A percentile compares a stretch with the other conserved stretches of the same genome.
These are phyloP conservation scores for Didymella pomorum DNA, from an alignment of 2,329 filamentous ascomycete genomes.

Conservation along the genomic window DNA sequence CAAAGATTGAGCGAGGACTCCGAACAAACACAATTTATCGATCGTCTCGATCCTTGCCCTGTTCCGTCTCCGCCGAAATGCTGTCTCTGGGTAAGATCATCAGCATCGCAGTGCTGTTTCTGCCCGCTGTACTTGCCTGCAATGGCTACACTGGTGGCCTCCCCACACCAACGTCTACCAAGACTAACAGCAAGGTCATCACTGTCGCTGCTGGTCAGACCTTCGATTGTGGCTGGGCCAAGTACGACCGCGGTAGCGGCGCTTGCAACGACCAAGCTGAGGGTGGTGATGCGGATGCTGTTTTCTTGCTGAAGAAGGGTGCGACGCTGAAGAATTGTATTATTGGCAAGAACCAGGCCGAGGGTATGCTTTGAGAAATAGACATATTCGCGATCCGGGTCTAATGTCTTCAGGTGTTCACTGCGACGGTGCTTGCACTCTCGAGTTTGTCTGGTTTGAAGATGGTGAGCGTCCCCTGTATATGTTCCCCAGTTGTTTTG, in stretches of 20 bases:
- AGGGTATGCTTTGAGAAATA: slow-evolving; percentile 43
- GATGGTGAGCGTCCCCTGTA: slow-evolving; percentile 18
- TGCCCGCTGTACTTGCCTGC: slow-evolving; percentile 27
- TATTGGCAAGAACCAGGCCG: slow-evolving; percentile 59
- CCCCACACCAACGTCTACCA: slow-evolving; percentile 24
- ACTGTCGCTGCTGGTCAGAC: slow-evolving; percentile 24
- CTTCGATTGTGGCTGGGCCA: slow-evolving; percentile 29
- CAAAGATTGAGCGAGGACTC: background rate
- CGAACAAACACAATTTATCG: no score
- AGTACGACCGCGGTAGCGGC: slow-evolving; percentile 28
- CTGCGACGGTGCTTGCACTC: slow-evolving; percentile 57
- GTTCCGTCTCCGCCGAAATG: slow-evolving; percentile 1
- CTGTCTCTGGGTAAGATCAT: slow-evolving; percentile 13
- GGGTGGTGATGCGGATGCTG: slow-evolving; percentile 51
- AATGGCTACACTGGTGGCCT: slow-evolving; percentile 27
- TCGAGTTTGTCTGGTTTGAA: slow-evolving; percentile 54
- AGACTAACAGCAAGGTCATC: slow-evolving; percentile 30
- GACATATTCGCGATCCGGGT: background rate
- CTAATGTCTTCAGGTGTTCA: slow-evolving; percentile 46
- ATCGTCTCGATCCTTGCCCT: no score
- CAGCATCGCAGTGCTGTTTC: slow-evolving; percentile 21
- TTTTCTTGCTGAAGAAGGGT: slow-evolving; percentile 59
- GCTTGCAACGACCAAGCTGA: slow-evolving; percentile 27
- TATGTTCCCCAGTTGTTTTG: background rate
- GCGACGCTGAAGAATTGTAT: slow-evolving; percentile 61